Evolutionary conservation across 2,329 filamentous ascomycete genomes (phyloP).

Genomic region (Hypoxylon sp.): DNA sequence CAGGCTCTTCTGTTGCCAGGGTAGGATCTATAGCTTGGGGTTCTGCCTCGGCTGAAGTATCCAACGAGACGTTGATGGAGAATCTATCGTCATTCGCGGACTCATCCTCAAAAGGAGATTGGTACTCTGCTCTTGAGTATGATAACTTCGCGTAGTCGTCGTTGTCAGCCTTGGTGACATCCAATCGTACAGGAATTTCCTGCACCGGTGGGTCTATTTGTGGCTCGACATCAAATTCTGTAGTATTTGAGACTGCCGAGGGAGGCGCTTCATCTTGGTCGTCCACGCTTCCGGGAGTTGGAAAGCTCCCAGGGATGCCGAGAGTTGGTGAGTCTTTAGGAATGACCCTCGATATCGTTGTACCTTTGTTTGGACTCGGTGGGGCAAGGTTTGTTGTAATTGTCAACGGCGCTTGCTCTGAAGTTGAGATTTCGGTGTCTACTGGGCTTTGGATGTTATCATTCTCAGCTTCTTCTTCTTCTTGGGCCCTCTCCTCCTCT

Average conservation of each 20-base stretch:
- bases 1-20: constrained; percentile 40
- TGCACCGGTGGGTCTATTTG: constrained; percentile 65
- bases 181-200: constrained; percentile 40
- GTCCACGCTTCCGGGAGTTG: constrained; percentile 50
- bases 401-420: constrained; percentile 34
- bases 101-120: constrained; percentile 61
- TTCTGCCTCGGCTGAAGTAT: constrained; percentile 44
- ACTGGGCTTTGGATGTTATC: constrained; percentile 26
- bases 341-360: constrained; percentile 9
- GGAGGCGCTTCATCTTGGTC: constrained; percentile 59
- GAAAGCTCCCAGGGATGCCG: constrained; percentile 71
- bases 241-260: constrained; percentile 69
- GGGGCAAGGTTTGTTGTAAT: constrained; percentile 34
- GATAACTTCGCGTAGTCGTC: constrained; percentile 38
- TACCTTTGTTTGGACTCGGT: constrained; percentile 19
- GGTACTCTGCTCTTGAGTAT: constrained; percentile 54
- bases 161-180: constrained; percentile 32
- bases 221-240: constrained; percentile 77
- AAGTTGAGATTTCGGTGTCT: constrained; percentile 27
- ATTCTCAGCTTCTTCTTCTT: constrained; percentile 17
- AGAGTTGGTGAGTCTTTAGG: constrained; percentile 69
- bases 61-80: constrained; percentile 53
- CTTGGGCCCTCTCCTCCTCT: not conserved
- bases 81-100: constrained; percentile 48
- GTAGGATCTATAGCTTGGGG: constrained; percentile 39